Conservation (phyloP, 768 basidiomycete species). For the Lepiota brunneoincarnata region DNA sequence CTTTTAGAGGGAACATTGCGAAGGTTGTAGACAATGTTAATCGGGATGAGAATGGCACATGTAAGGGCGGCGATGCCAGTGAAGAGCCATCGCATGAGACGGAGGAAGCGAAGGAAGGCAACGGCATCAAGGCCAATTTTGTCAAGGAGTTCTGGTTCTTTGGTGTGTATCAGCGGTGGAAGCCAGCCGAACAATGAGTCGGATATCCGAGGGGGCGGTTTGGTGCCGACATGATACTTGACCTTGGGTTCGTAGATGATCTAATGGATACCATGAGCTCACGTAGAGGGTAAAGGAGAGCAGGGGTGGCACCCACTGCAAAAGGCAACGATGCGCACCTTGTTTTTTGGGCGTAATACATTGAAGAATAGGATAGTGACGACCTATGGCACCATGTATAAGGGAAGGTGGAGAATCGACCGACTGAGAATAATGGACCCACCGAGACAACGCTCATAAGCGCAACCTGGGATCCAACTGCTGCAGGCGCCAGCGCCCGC, state of each 20-base stretch:
- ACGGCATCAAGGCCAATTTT: conserved; percentile 93
- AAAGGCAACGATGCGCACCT: conserved; percentile 39
- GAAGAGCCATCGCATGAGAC: conserved; percentile 79
- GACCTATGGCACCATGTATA: conserved; percentile 34
- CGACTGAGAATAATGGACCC: conserved; percentile 23
- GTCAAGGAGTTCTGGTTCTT: conserved; percentile 86
- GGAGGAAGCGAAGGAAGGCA: conserved; percentile 86
- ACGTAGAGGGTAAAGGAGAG: background rate
- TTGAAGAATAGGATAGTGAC: conserved; percentile 79
- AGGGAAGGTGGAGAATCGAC: background rate
- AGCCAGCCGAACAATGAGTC: conserved; percentile 89
- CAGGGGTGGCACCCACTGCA: background rate
- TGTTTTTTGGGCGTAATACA: conserved; percentile 82
- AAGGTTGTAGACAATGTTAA: conserved; percentile 85
- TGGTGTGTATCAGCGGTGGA: conserved; percentile 76
- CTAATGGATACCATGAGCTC: conserved; percentile 30
- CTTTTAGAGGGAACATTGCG: conserved; percentile 47
- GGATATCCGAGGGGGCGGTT: conserved; percentile 77
- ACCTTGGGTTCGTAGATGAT: conserved; percentile 92
- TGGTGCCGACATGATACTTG: conserved; percentile 81
- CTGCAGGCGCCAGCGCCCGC: conserved; percentile 75
- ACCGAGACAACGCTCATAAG: conserved; percentile 76
- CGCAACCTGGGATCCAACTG: conserved; percentile 74
- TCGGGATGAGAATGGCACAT: conserved; percentile 77
- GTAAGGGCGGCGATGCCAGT: conserved; percentile 56